phyloP scores from a whole-genome alignment of 2,329 filamentous ascomycete genomes.

The Trematosphaeria pertusa region DNA sequence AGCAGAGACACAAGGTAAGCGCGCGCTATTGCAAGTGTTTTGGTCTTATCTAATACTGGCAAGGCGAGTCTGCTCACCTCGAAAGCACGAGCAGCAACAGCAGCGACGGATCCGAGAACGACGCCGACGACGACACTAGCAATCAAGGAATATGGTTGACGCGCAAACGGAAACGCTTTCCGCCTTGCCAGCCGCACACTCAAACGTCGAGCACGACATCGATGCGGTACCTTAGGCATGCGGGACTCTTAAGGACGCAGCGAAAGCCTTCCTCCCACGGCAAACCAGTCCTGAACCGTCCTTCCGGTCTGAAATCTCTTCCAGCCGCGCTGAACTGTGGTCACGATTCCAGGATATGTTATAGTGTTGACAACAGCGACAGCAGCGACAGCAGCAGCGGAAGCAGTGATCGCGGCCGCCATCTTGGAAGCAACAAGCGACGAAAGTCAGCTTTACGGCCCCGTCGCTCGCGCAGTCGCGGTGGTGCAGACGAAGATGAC shows the following conservation, averaged over 20 bases:
- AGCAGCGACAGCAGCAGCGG: slow-evolving; percentile 9
- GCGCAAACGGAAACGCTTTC: too few species aligned
- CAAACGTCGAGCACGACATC: slow-evolving; percentile 7
- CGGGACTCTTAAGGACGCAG: slow-evolving; percentile 4
- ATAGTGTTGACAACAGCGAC: slow-evolving; percentile 6
- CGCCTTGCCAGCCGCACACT: slow-evolving; percentile 11
- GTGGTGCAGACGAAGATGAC: slow-evolving; percentile 1
- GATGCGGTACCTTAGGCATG: too few species aligned
- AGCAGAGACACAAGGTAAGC: slow-evolving; percentile 9
- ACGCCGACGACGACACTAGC: slow-evolving; percentile 8
- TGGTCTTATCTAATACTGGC: slow-evolving; percentile 10
- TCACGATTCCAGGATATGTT: slow-evolving; percentile 1
- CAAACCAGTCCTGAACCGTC: slow-evolving; percentile 10
- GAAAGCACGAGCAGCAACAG: slow-evolving; percentile 16
- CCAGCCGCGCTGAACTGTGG: slow-evolving; percentile 7
- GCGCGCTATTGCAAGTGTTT: slow-evolving; percentile 4
- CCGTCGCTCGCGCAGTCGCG: slow-evolving; percentile 3
- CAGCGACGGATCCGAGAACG: slow-evolving; percentile 7
- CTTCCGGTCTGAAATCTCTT: slow-evolving; percentile 6
- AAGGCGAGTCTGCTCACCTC: slow-evolving; percentile 5
- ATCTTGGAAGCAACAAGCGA: slow-evolving; percentile 7
- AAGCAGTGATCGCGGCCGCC: slow-evolving; percentile 5
- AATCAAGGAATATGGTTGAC: too few species aligned
- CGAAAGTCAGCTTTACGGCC: background rate
- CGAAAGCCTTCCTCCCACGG: slow-evolving; percentile 5